Evolutionary conservation across 495 filamentous ascomycete genomes (phyloP).

Genomic region (Aspergillus campestris): DNA sequence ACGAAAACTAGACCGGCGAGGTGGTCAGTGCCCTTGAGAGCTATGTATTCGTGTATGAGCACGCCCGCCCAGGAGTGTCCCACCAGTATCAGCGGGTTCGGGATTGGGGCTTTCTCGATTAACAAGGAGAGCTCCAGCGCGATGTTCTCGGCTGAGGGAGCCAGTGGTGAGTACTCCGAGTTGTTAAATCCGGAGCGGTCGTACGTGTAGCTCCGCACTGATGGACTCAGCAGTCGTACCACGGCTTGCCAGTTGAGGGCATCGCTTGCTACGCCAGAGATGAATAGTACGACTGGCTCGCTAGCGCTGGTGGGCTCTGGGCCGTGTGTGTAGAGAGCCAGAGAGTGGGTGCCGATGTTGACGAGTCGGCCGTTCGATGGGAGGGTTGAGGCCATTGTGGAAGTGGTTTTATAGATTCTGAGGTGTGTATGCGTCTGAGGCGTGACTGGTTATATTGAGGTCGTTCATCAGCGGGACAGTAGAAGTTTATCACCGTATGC

Average conservation of each 20-base stretch:
- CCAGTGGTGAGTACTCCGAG: constrained; percentile 4
- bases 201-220: constrained; percentile 9
- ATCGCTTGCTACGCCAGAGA: constrained; percentile 10
- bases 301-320: constrained; percentile 3
- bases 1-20: constrained; percentile 11
- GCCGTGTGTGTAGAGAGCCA: constrained; percentile 8
- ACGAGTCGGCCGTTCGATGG: constrained; percentile 6
- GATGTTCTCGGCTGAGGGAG: constrained; percentile 5
- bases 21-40: constrained; percentile 2
- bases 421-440: neutral
- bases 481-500: neutral
- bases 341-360: constrained; percentile 12
- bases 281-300: constrained; percentile 3
- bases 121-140: constrained; percentile 8
- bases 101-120: constrained; percentile 4
- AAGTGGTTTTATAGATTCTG: neutral
- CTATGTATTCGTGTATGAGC: constrained; percentile 11
- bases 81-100: constrained; percentile 8
- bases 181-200: constrained; percentile 10
- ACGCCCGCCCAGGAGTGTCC: constrained; percentile 13
- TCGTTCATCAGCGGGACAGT: neutral
- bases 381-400: constrained; percentile 6
- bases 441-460: neutral
- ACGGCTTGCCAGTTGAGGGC: constrained; percentile 11
- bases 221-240: constrained; percentile 3